Conservation (phyloP, 148 eudicot genomes). For the Amaranthus hypochondriacus region DNA sequence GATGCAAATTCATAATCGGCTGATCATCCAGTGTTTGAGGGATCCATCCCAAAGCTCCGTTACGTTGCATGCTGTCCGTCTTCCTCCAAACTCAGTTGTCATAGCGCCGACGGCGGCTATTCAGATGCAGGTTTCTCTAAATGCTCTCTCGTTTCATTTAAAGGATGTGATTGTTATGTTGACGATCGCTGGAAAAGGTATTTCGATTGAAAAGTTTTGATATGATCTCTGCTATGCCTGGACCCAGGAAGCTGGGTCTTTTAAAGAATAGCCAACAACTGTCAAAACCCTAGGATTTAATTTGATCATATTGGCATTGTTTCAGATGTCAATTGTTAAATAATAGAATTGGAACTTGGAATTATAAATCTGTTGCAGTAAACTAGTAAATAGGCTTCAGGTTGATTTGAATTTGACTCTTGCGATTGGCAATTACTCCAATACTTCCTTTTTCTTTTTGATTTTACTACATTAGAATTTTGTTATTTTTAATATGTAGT, state of each 20-base stretch:
- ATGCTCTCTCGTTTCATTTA: neutral
- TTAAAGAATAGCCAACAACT: neutral
- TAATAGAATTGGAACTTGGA: neutral
- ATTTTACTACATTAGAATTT: too few species aligned
- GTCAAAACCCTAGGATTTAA: conserved; percentile 2
- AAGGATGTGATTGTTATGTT: neutral
- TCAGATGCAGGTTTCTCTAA: neutral
- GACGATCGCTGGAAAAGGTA: neutral
- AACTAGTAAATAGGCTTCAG: neutral
- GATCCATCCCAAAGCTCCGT: neutral
- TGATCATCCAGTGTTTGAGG: neutral
- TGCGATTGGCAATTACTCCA: neutral
- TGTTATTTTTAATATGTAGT: too few species aligned
- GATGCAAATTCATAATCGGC: neutral
- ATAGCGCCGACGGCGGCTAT: neutral
- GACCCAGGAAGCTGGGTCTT: conserved; percentile 6
- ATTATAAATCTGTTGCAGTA: neutral
- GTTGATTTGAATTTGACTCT: neutral
- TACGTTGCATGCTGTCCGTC: neutral
- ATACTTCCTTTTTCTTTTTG: too few species aligned
- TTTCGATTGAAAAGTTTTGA: conserved; percentile 14
- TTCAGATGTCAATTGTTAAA: neutral
- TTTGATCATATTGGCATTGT: neutral
- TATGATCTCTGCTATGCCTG: neutral
- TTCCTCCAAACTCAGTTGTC: neutral